Conservation (phyloP, 2,329 filamentous ascomycete genomes). For the Arthroderma uncinatum region DNA sequence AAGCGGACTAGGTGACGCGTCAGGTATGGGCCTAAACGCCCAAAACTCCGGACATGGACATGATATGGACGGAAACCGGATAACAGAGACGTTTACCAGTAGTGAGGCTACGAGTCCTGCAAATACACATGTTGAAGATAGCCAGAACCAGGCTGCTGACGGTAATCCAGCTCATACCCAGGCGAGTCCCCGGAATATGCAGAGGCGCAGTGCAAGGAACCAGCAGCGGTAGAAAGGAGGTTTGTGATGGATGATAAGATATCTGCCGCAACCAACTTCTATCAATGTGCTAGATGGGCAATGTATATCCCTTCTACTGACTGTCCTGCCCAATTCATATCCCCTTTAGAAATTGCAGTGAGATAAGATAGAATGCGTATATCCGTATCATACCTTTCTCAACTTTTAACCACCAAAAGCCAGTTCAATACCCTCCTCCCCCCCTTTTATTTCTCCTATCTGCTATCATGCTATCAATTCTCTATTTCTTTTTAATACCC, state of each 20-base stretch:
- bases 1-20: slow-evolving; percentile 6
- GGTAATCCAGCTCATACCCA: slow-evolving; percentile 11
- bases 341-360: neutral
- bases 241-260: neutral
- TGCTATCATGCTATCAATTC: too few relatives aligned
- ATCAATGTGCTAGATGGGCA: neutral
- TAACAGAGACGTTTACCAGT: slow-evolving; percentile 36
- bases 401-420: neutral
- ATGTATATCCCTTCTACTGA: neutral
- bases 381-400: neutral
- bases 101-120: slow-evolving; percentile 36
- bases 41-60: slow-evolving; percentile 13
- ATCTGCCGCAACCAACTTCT: neutral
- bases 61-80: slow-evolving; percentile 23
- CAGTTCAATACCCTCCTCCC: neutral
- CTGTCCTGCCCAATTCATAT: neutral
- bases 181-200: neutral
- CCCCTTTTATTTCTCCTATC: neutral
- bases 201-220: slow-evolving; percentile 3
- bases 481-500: neutral
- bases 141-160: slow-evolving; percentile 12
- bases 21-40: slow-evolving; percentile 7
- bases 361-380: neutral
- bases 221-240: neutral
- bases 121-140: slow-evolving; percentile 24